Evolutionary conservation across 768 basidiomycete species (phyloP), one percentile per base, ranked within the genome.

Genomic region (Roridomyces roridus): DNA sequence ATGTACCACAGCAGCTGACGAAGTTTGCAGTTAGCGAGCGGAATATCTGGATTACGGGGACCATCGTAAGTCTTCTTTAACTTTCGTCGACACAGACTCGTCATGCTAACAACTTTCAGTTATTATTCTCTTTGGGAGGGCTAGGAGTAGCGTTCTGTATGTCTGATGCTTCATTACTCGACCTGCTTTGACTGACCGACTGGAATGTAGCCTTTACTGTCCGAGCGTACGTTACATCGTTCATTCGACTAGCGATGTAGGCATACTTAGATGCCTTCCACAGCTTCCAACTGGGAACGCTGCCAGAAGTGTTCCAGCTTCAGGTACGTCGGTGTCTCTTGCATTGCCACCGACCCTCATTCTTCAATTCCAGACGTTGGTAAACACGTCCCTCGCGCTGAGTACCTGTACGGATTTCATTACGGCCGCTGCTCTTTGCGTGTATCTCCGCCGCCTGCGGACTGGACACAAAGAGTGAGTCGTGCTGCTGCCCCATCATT

Each of bases 361-460:
- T 29, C 26, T 10, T 28, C 36, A 10, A 28, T 6, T 51, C 41
- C 51, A 87, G 85, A 60, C 72, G 5, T 58, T 88, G 2, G 88
- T 83, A 4, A 79, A 77, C 8, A 55, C 79, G 8, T 80, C 86
- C 0, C 73, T 90, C 6, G 80, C 75, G 11, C 65, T 83, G 1
- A 82, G 85, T 2, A 81, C 84, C 25, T 50, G 75, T 4, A 86
- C 85, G 7, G 88, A 90, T 65, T 66, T 88, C 5, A 58, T 83
- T n/a, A 87, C 82, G 12, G 82, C 88, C 15, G 70, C 69, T 0
- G 69, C 86, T 1, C 76, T 89, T 6, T 87, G 83, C 62, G 85
- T 67, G 59, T 90, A 82, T 74, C 72, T 90, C 49, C 81, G 81
- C 55, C 70, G 74, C 28, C 75, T 90, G 51, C 78, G 84, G 36